Conservation (phyloP, 2,329 filamentous ascomycete genomes). For the Curvularia verruculosa region DNA sequence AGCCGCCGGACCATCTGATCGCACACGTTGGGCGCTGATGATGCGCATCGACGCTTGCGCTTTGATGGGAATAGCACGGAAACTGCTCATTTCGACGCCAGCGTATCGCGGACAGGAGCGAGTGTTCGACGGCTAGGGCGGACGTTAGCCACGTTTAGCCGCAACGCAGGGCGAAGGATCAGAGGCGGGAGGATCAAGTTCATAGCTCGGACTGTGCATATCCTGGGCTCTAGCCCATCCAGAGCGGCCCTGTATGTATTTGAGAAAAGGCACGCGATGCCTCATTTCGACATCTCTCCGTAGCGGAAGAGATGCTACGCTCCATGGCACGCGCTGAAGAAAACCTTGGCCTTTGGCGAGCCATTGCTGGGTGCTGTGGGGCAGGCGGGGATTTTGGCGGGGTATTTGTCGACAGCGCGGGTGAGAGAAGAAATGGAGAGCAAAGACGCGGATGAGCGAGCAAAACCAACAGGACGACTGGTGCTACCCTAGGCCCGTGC, state of each 20-base stretch:
- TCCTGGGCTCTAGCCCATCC: conserved; percentile 3
- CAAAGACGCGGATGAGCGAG: background rate
- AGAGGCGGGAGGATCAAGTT: conserved; percentile 6
- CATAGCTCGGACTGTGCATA: conserved; percentile 2
- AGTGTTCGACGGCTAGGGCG: conserved; percentile 9
- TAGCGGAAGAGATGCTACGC: conserved; percentile 4
- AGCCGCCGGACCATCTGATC: conserved; percentile 31
- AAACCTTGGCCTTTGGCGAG: conserved; percentile 1
- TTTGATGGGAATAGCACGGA: conserved; percentile 1
- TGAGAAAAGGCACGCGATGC: conserved; percentile 12
- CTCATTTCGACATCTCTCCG: conserved; percentile 4
- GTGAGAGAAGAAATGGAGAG: background rate
- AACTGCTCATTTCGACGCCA: background rate
- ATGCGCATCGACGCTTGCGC: conserved; percentile 12
- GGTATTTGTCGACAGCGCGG: background rate
- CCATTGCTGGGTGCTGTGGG: background rate
- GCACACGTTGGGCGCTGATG: conserved; percentile 3
- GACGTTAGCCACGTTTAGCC: conserved; percentile 34
- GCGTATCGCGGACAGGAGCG: conserved; percentile 6
- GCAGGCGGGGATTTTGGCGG: background rate
- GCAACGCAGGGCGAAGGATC: conserved; percentile 13
- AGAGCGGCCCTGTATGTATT: background rate
- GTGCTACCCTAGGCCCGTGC: conserved; percentile 1
- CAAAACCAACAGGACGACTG: background rate
- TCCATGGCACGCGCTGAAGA: conserved; percentile 7